Evolutionary conservation across 805 yeast species (phyloP), one percentile per base, ranked within the genome.

Genomic region (Clavispora carvajalis): DNA sequence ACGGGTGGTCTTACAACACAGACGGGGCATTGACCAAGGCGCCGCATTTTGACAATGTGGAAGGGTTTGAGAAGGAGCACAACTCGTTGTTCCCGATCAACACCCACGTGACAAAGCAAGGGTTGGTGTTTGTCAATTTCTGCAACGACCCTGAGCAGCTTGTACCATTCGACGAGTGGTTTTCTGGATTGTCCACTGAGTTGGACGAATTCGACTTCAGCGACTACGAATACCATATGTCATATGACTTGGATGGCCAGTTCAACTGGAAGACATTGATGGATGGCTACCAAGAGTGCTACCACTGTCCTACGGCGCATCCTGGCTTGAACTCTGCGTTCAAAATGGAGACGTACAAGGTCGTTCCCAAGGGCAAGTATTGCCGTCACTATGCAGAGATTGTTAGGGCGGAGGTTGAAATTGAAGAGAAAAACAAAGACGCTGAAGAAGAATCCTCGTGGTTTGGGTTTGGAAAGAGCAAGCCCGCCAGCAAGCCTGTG

Each of bases 261-360:
- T 78, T 78, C 64, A 78, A 78, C 62, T 78, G 84, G 83, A 78
- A 78, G 52, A 78, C 83, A 4, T 65, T 78, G 45, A 77, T 78
- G 81, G 83, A 78, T 51, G 82, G 84, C 7, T 78, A 78, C 59
- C 82, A 78, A 61, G 83, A 78, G 59, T 78, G 83, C 51, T 78
- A 78, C 60, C 84, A 78, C 56, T 78, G 83, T 57, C 83, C 84
- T 33, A 78, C 82, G 9, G 82, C 82, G 1, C 84, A 78, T 49
- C 82, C 82, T 4, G 82, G 82, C 15, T 62, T 78, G 44, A 66
- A 69, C 37, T 54, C 72, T 23, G 80, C 82, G 10, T 78, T 78
- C 62, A 70, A 62, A 49, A 78, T 78, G 81, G 79, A 74, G 51
- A 78, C 84, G n/a, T 78, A 78, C 57, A 74, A 76, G 47, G 84